Percentiles rank a stretch among this genome's conserved stretches.
Conservation (phyloP, 192 early-diverging fungal genomes). For the Umbelopsis vinacea region DNA sequence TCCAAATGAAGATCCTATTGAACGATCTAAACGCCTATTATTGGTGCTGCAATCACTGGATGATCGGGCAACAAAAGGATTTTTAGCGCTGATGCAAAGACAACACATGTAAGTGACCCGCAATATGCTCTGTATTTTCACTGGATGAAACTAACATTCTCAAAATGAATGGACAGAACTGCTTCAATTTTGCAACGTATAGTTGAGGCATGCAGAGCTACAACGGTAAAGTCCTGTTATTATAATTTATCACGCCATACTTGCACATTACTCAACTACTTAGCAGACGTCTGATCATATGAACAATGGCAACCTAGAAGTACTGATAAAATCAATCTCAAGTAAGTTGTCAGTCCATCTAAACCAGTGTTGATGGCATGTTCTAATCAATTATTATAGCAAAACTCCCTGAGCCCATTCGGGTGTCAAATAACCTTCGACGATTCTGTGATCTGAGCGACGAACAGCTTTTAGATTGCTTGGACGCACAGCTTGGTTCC, state of each 20-base stretch:
- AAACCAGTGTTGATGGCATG: too few species aligned
- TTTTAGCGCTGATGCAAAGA: constrained; percentile 74
- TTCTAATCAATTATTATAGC: constrained; percentile 27
- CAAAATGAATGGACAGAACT: neutral
- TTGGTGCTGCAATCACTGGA: constrained; percentile 67
- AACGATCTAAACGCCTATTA: constrained; percentile 71
- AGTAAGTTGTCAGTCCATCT: neutral
- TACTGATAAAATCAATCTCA: constrained; percentile 4
- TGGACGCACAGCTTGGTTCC: neutral
- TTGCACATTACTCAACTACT: neutral
- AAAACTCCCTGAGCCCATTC: constrained; percentile 68
- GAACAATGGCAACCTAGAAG: neutral
- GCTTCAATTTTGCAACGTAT: constrained; percentile 6
- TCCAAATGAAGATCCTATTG: constrained; percentile 53
- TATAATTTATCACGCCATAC: neutral
- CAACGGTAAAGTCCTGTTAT: constrained; percentile 44
- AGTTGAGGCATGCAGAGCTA: neutral
- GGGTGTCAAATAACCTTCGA: constrained; percentile 62
- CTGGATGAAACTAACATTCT: neutral
- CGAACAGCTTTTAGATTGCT: constrained; percentile 50
- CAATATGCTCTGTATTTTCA: neutral
- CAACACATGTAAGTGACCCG: constrained; percentile 58
- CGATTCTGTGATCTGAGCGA: constrained; percentile 77
- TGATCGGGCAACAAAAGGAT: constrained; percentile 71
- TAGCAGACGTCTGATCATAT: neutral